Conservation (phyloP, 2,329 filamentous ascomycete genomes). For the Cladosporium sp. region DNA sequence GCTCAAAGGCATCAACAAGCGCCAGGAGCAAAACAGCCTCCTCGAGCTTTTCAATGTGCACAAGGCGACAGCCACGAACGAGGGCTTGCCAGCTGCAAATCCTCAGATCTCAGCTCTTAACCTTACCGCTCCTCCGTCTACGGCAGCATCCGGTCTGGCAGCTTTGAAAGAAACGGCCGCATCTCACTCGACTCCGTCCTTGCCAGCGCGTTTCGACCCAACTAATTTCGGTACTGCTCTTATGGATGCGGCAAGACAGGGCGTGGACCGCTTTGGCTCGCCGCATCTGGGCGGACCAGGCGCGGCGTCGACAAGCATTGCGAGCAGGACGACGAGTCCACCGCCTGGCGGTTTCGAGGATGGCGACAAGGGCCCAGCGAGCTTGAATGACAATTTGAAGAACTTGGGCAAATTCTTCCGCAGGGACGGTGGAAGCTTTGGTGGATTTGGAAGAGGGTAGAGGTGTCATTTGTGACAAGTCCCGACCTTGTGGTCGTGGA, state of each 20-base stretch:
- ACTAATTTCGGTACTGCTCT: conserved; percentile 80
- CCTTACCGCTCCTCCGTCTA: conserved; percentile 42
- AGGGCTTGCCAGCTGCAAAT: conserved; percentile 63
- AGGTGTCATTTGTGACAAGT: background rate
- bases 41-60: conserved; percentile 90
- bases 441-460: conserved; percentile 23
- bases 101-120: conserved; percentile 65
- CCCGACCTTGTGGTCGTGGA: too few relatives aligned
- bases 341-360: conserved; percentile 25
- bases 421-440: conserved; percentile 69
- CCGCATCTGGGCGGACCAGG: conserved; percentile 39
- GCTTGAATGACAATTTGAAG: conserved; percentile 88
- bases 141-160: conserved; percentile 34
- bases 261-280: conserved; percentile 71
- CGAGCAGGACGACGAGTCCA: conserved; percentile 29
- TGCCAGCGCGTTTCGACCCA: conserved; percentile 64
- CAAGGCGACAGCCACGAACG: conserved; percentile 61
- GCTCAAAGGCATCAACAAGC: conserved; percentile 80
- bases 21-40: conserved; percentile 74
- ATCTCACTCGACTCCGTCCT: conserved; percentile 31
- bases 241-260: conserved; percentile 81
- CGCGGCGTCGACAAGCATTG: conserved; percentile 25
- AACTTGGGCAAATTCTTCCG: conserved; percentile 97
- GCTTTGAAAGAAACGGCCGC: conserved; percentile 30
- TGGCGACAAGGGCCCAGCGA: conserved; percentile 49